Evolutionary conservation across 768 basidiomycete genomes (phyloP).

Genomic region (Phlebiopsis gigantea): DNA sequence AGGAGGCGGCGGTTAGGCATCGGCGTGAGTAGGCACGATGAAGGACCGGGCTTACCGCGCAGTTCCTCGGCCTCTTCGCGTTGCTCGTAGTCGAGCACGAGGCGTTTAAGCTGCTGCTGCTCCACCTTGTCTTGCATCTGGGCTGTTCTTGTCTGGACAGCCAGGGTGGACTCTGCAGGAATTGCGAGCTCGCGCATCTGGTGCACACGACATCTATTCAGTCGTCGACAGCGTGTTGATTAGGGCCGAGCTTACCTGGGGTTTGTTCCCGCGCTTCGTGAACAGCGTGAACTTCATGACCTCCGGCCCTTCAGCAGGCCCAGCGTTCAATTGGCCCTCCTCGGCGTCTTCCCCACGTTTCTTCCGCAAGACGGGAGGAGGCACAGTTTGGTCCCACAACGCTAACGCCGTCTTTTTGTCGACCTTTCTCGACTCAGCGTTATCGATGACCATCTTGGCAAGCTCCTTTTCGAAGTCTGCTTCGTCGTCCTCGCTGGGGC

Average conservation of each 20-base stretch:
- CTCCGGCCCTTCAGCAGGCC: constrained; percentile 24
- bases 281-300: constrained; percentile 92
- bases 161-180: constrained; percentile 82
- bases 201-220: background rate
- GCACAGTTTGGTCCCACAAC: constrained; percentile 85
- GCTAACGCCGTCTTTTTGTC: constrained; percentile 85
- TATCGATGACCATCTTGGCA: constrained; percentile 90
- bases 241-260: constrained; percentile 52
- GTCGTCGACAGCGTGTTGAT: background rate
- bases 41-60: constrained; percentile 44
- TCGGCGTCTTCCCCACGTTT: constrained; percentile 59
- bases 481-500: constrained; percentile 85
- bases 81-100: constrained; percentile 89
- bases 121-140: constrained; percentile 94
- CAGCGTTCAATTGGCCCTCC: constrained; percentile 33
- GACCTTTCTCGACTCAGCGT: constrained; percentile 79
- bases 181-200: constrained; percentile 87
- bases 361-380: constrained; percentile 60
- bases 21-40: constrained; percentile 6
- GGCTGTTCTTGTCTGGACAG: constrained; percentile 85
- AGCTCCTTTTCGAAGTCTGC: constrained; percentile 94
- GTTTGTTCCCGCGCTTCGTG: constrained; percentile 90
- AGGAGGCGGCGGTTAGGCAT: background rate
- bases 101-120: constrained; percentile 93
- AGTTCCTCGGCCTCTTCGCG: constrained; percentile 82